Evolutionary conservation across 345 rosid genomes (phyloP).

Genomic region (Isatis tinctoria): DNA sequence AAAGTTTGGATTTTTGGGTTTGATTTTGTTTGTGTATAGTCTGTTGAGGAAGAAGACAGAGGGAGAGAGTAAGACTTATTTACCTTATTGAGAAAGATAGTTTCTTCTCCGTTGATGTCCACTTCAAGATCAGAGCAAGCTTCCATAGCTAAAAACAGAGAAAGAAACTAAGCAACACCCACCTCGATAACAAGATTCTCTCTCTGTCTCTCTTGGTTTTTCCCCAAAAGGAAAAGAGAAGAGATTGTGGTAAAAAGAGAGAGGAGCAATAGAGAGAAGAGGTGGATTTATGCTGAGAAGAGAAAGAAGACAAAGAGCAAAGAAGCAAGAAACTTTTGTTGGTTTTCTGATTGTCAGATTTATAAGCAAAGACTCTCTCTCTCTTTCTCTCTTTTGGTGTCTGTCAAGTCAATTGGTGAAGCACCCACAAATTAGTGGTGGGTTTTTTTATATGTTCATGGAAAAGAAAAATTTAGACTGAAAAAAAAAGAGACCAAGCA

Average conservation of each 20-base stretch:
- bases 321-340: slow-evolving; percentile 28
- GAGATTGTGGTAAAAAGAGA: slow-evolving; percentile 29
- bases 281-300: slow-evolving; percentile 37
- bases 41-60: neutral
- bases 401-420: slow-evolving; percentile 36
- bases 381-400: neutral
- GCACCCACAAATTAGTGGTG: slow-evolving; percentile 33
- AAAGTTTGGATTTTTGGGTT: slow-evolving; percentile 13
- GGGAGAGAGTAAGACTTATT: neutral
- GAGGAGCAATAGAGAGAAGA: slow-evolving; percentile 21
- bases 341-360: slow-evolving; percentile 32
- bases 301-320: slow-evolving; percentile 56
- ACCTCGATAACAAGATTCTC: slow-evolving; percentile 32
- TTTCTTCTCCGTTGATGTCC: slow-evolving; percentile 90
- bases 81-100: slow-evolving; percentile 81
- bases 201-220: neutral
- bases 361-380: neutral
- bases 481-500: slow-evolving; percentile 19
- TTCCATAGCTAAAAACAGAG: slow-evolving; percentile 48
- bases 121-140: slow-evolving; percentile 83
- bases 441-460: slow-evolving; percentile 19
- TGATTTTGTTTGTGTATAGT: neutral
- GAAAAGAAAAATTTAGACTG: neutral
- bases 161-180: slow-evolving; percentile 17
- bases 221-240: slow-evolving; percentile 16